These are phyloP conservation scores for Fusarium pseudograminearum DNA, from an alignment of 2,329 filamentous ascomycete species.

Conservation along the genomic window DNA sequence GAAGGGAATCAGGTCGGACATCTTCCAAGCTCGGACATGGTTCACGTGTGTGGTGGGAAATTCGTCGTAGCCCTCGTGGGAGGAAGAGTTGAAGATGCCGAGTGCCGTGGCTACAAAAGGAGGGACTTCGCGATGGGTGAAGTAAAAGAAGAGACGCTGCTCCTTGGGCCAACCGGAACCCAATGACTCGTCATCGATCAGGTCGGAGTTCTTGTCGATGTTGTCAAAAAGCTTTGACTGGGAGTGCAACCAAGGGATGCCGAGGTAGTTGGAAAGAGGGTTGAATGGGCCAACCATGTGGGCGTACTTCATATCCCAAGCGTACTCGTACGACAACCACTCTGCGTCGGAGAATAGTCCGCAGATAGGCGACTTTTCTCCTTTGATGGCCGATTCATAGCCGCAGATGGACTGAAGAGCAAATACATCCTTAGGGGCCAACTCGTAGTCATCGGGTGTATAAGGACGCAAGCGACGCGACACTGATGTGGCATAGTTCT, in stretches of 20 bases:
- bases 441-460: conserved; percentile 34
- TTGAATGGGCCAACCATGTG: conserved; percentile 44
- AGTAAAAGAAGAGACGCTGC: conserved; percentile 41
- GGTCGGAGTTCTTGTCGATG: conserved; percentile 14
- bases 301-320: conserved; percentile 46
- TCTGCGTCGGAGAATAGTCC: conserved; percentile 39
- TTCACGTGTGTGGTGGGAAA: conserved; percentile 43
- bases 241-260: conserved; percentile 39
- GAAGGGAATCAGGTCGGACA: conserved; percentile 44
- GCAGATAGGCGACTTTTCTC: conserved; percentile 35
- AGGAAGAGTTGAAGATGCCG: conserved; percentile 43
- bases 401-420: conserved; percentile 43
- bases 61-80: conserved; percentile 35
- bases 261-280: conserved; percentile 38
- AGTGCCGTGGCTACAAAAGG: conserved; percentile 42
- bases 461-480: conserved; percentile 32
- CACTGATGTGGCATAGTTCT: conserved; percentile 34
- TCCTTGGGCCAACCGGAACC: conserved; percentile 40
- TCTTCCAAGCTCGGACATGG: conserved; percentile 42
- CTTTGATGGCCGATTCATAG: conserved; percentile 40
- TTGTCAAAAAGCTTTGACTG: conserved; percentile 33
- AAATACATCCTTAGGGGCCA: conserved; percentile 40
- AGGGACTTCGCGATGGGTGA: conserved; percentile 43
- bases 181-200: background rate
- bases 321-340: conserved; percentile 44